Evolutionary conservation across 176 grass and related monocot genomes (phyloP), one percentile per base, ranked within the genome.

Genomic region (Rhynchospora pubera): DNA sequence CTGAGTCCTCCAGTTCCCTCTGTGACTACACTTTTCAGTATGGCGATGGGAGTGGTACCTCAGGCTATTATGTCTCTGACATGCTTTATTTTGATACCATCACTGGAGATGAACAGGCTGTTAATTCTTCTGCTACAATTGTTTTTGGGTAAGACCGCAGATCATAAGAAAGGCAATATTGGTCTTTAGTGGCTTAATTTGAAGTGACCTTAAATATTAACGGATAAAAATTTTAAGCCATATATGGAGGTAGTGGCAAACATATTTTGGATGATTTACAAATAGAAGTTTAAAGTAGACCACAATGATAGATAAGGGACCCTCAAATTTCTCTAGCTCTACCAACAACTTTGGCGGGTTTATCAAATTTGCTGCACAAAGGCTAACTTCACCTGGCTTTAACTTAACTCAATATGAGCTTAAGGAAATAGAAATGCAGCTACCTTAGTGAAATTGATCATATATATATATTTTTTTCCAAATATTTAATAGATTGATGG

Each of bases 1-100:
- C 89, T 0, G 65, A 73, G 43, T 87, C 86, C 65, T 51, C 87
- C 39, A 88, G 62, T 69, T 84, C 83, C 65, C 83, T 85, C 45
- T 97, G 95, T 7, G 82, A 86, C 79, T 97, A 97, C 75, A 86
- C 95, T 86, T 94, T 94, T 79, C 93, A 91, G 68, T 97, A 97
- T 70, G 95, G 95, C 53, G 95, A 97, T 76, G 95, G 92, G 44
- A 97, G 95, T 88, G 90, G 92, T 43, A 97, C 95, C 28, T 91
- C 95, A 52, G 95, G 95, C n/a, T 97, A 87, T 81, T 97, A 97
- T 52, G 90, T 97, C 13, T 90, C 90, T 3, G 95, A 97, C 79
- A 90, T 85, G 4, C 82, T 97, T 79, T 85, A 89, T 86, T 97
- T 97, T 6, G 85, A 93, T 42, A 91, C 84, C 57, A 86, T 91